Base-by-base conservation (phyloP, 1,284 basidiomycete species). In the Hymenochaete sp. region DNA sequence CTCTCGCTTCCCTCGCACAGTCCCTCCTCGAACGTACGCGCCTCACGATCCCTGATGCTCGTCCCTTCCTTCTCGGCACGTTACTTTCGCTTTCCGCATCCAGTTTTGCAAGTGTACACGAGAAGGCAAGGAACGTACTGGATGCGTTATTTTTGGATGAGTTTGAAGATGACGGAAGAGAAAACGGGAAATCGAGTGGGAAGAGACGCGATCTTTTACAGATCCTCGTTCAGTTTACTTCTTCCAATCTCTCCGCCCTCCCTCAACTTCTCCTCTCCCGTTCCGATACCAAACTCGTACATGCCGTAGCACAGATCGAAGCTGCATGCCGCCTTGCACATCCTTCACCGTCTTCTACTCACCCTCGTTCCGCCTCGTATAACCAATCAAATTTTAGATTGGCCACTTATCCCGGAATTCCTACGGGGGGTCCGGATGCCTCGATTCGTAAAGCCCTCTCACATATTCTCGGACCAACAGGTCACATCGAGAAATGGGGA, bases 401-500 rank as follows among this genome's bases (percentile, higher is more conserved):
- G n/a, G n/a, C n/a, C n/a, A n/a, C n/a, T n/a, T n/a, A n/a, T n/a
- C n/a, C n/a, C n/a, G n/a, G n/a, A n/a, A n/a, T n/a, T n/a, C 53
- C 41, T 31, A 55, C 49, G 36, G 29, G 55, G 3, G n/a, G n/a
- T n/a, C n/a, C n/a, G n/a, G 21, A 35, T 35, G 57, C 63, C 16
- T 78, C 77, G 25, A 68, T 91, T 4, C 74, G 73, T 3, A 72
- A 73, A 44, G n/a, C n/a, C n/a, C n/a, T n/a, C n/a, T n/a, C n/a
- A n/a, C n/a, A n/a, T n/a, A 68, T 95, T 4, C 71, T 93, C 0
- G 90, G 91, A 2, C 83, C 90, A 0, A 72, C 67, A 0, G 91
- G 91, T 3, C 79, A 83, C 0, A 79, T 95, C 14, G 87, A 93
- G 55, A 81, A 81, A 60, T 95, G 91, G 92, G 87, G 87, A 1